Conservation (phyloP, 352 stramenopile genomes). For the Globisporangium paroecandrum region DNA sequence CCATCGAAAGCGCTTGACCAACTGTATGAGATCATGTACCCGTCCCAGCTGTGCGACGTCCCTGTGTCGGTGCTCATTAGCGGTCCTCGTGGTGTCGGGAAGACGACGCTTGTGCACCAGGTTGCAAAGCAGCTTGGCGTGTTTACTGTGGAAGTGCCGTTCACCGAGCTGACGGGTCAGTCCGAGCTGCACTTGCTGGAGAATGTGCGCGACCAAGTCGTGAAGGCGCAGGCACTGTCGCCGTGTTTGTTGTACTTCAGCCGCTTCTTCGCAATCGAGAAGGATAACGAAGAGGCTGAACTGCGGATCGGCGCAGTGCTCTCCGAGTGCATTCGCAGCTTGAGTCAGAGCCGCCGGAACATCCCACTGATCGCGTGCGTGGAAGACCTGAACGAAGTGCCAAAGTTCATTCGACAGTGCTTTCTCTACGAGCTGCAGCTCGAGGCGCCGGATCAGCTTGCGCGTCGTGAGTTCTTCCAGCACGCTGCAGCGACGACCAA, state of each 20-base stretch:
- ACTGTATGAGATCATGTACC: conserved; percentile 67
- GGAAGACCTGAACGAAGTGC: conserved; percentile 73
- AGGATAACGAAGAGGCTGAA: conserved; percentile 74
- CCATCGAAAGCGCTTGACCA: conserved; percentile 36
- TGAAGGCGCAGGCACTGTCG: conserved; percentile 59
- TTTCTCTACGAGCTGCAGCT: conserved; percentile 78
- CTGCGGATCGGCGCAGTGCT: conserved; percentile 60
- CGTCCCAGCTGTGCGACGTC: conserved; percentile 60
- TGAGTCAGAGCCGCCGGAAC: conserved; percentile 46
- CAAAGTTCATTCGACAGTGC: conserved; percentile 76
- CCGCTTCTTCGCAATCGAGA: conserved; percentile 71
- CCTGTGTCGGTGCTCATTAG: conserved; percentile 71
- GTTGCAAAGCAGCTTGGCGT: conserved; percentile 67
- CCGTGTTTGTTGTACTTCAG: conserved; percentile 82
- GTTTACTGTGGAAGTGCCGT: conserved; percentile 66
- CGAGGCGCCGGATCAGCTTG: conserved; percentile 52
- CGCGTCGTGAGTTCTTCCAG: conserved; percentile 53
- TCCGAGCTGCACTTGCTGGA: conserved; percentile 74
- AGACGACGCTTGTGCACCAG: conserved; percentile 67
- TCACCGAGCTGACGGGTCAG: conserved; percentile 67
- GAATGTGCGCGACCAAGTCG: conserved; percentile 67
- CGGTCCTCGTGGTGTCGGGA: conserved; percentile 64
- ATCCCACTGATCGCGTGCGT: conserved; percentile 76
- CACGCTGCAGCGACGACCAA: conserved; percentile 33
- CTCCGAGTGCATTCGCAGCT: conserved; percentile 55